These are phyloP conservation scores for Beauveria australis DNA, from an alignment of 2,329 filamentous ascomycete species.

Conservation along the genomic window DNA sequence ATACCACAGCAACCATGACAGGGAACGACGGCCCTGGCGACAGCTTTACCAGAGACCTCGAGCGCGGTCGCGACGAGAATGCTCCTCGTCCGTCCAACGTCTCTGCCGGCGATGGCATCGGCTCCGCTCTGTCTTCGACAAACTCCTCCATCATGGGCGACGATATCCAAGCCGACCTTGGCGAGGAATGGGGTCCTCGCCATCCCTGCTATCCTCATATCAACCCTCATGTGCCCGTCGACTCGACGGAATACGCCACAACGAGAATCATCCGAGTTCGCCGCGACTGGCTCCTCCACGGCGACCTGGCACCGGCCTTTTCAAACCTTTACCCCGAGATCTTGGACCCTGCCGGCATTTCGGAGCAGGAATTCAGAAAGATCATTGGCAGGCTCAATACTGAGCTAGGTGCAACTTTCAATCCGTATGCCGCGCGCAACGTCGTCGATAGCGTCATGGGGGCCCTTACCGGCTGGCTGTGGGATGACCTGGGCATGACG, in stretches of 20 bases:
- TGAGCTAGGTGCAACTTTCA: slow-evolving; percentile 68
- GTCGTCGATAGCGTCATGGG: slow-evolving; percentile 73
- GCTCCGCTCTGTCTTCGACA: slow-evolving; percentile 46
- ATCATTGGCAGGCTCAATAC: slow-evolving; percentile 77
- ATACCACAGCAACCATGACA: neutral
- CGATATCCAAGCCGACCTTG: slow-evolving; percentile 56
- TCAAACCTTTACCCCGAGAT: slow-evolving; percentile 96
- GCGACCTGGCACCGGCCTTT: slow-evolving; percentile 86
- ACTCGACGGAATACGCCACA: slow-evolving; percentile 62
- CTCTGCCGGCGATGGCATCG: slow-evolving; percentile 43
- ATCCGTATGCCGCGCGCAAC: slow-evolving; percentile 68
- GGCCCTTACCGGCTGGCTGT: slow-evolving; percentile 82
- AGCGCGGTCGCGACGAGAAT: slow-evolving; percentile 42
- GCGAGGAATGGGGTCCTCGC: slow-evolving; percentile 82
- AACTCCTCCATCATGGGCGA: slow-evolving; percentile 56
- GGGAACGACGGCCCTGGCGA: slow-evolving; percentile 19
- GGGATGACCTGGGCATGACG: slow-evolving; percentile 81
- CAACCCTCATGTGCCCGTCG: slow-evolving; percentile 79
- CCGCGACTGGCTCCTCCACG: slow-evolving; percentile 83
- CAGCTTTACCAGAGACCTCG: slow-evolving; percentile 43
- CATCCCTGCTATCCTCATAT: slow-evolving; percentile 93
- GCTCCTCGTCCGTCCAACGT: slow-evolving; percentile 38
- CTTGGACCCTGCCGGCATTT: slow-evolving; percentile 71
- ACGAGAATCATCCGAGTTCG: slow-evolving; percentile 89
- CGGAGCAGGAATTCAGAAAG: slow-evolving; percentile 77